Base-by-base conservation (phyloP, 1,284 basidiomycete genomes). In the Rhizoctonia solani region DNA sequence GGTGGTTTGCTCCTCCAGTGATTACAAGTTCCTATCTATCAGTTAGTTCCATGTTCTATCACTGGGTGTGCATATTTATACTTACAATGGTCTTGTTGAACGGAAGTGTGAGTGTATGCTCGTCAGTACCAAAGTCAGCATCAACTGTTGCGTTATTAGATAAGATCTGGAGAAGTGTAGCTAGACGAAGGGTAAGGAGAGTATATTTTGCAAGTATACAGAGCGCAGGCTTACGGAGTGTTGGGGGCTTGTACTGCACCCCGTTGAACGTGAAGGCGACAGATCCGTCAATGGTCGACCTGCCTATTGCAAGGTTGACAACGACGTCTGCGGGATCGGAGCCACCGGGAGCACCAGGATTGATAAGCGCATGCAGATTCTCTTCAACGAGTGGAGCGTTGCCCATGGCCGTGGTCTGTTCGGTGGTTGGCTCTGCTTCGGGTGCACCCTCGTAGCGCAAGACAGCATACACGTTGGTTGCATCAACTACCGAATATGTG, bases 61-160 rank as follows among this genome's bases (percentile, higher is more conserved):
- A 25, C 3, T 11, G 32, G 6, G 23, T 2, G 6, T 27, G 27
- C 2, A 3, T 14, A 13, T 4, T 1, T 23, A 8, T 4, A 50
- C 58, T 41, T 19, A 63, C 58, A 27, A 63, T 63, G 4, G 47
- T 52, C 21, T 63, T 50, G 14, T 63, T 63, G 30, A 63, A 49
- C 4, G 58, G 58, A 21, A 52, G 34, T 1, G 58, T 50, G 4
- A 63, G 2, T 1, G 49, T 65, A 27, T 65, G 37, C 37, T 65
- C 61, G 9, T 21, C 11, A 2, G 37, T 53, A 1, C 32, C 37
- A 32, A 65, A 54, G 25, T 65, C 61, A 11, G 49, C 50, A 29
- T 65, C 37, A 9, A 50, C 54, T 3, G 49, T 65, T 19, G 61
- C 61, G 11, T 65, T 65, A 13, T 65, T 54, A 9, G 61, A 34